phyloP scores from a whole-genome alignment of 306 rosid genomes.

The Senna siamea region DNA sequence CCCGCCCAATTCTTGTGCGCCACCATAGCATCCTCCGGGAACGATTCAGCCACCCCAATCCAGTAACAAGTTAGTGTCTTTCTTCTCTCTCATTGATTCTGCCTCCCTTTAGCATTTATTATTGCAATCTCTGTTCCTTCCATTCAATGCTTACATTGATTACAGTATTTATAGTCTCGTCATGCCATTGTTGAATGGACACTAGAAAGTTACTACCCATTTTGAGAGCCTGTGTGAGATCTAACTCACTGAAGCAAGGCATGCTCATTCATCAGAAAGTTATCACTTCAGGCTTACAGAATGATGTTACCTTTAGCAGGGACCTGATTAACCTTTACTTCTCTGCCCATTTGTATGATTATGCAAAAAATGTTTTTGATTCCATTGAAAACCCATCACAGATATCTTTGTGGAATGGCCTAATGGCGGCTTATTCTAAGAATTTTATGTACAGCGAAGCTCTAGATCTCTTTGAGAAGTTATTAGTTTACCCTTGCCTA shows the following conservation, averaged over 20 bases:
- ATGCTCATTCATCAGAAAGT: constrained; percentile 69
- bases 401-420: constrained; percentile 75
- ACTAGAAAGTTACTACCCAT: constrained; percentile 50
- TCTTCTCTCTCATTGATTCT: neutral
- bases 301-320: constrained; percentile 53
- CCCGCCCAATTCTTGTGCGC: too few relatives aligned
- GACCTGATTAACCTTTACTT: constrained; percentile 62
- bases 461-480: constrained; percentile 53
- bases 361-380: constrained; percentile 60
- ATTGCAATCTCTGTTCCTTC: neutral
- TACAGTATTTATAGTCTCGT: neutral
- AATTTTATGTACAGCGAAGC: constrained; percentile 69
- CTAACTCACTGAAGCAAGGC: constrained; percentile 59
- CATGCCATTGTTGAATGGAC: constrained; percentile 52
- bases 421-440: constrained; percentile 69
- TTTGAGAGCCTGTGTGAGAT: constrained; percentile 52
- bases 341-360: constrained; percentile 50
- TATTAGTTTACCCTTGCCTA: constrained; percentile 44
- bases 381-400: constrained; percentile 49
- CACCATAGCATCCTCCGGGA: neutral
- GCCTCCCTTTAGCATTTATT: constrained; percentile 6
- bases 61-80: constrained; percentile 9
- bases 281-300: constrained; percentile 61
- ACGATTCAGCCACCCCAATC: neutral
- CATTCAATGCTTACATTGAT: constrained; percentile 30